A percentile compares a stretch with the other conserved stretches of the same genome.
Evolutionary conservation across 306 rosid genomes (phyloP).

Genomic region (Quercus rubra): DNA sequence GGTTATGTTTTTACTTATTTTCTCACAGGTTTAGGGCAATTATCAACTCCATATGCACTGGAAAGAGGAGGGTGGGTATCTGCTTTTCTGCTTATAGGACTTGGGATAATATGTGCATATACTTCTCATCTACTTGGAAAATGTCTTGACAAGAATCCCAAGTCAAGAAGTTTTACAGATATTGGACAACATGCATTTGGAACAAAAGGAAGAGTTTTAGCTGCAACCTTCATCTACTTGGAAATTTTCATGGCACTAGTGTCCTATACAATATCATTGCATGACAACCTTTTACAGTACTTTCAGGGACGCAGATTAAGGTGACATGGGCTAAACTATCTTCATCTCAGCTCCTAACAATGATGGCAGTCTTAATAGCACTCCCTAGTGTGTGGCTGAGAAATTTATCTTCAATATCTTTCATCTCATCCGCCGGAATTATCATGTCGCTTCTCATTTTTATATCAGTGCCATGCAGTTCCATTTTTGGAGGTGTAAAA

Average conservation of each 20-base stretch:
- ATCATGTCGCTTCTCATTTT: slow-evolving; percentile 60
- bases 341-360: slow-evolving; percentile 45
- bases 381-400: slow-evolving; percentile 70
- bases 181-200: slow-evolving; percentile 72
- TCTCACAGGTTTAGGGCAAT: slow-evolving; percentile 66
- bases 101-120: slow-evolving; percentile 53
- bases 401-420: slow-evolving; percentile 61
- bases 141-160: slow-evolving; percentile 56
- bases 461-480: slow-evolving; percentile 42
- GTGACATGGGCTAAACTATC: slow-evolving; percentile 32
- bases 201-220: slow-evolving; percentile 45
- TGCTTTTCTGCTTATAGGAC: slow-evolving; percentile 40
- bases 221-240: slow-evolving; percentile 44
- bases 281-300: slow-evolving; percentile 54
- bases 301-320: slow-evolving; percentile 34
- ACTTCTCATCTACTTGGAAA: slow-evolving; percentile 52
- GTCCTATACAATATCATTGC: slow-evolving; percentile 78
- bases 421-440: slow-evolving; percentile 60
- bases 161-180: slow-evolving; percentile 50
- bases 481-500: slow-evolving; percentile 42
- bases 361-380: slow-evolving; percentile 46
- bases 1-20: background rate
- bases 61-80: slow-evolving; percentile 68
- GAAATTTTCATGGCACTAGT: slow-evolving; percentile 78
- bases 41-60: slow-evolving; percentile 70